Evolutionary conservation across 2,329 filamentous ascomycete species (phyloP).

Genomic region (Calonectria hawksworthii): DNA sequence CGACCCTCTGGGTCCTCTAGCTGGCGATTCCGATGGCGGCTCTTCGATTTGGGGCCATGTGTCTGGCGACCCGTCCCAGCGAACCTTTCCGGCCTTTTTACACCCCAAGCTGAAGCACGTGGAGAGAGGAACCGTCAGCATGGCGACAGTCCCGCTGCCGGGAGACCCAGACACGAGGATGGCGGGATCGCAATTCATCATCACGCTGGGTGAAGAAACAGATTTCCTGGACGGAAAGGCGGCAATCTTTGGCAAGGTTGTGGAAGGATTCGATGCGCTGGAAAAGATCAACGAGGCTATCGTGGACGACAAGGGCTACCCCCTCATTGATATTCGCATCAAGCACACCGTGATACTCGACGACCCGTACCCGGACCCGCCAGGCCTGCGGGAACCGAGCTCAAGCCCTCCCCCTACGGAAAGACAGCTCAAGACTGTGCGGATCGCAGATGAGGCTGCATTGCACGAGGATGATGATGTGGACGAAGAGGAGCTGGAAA

Average conservation of each 20-base stretch:
- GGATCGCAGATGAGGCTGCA: slow-evolving; percentile 91
- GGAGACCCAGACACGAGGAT: slow-evolving; percentile 85
- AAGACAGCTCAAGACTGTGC: slow-evolving; percentile 89
- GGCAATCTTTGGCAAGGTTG: slow-evolving; percentile 95
- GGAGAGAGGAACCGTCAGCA: slow-evolving; percentile 93
- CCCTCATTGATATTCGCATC: slow-evolving; percentile 94
- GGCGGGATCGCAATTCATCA: slow-evolving; percentile 92
- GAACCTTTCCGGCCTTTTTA: slow-evolving; percentile 87
- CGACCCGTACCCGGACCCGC: slow-evolving; percentile 89
- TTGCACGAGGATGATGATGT: slow-evolving; percentile 78
- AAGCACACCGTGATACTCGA: slow-evolving; percentile 93
- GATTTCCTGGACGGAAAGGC: slow-evolving; percentile 94
- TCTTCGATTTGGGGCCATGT: slow-evolving; percentile 92
- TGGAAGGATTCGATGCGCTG: slow-evolving; percentile 93
- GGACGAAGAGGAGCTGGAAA: slow-evolving; percentile 86
- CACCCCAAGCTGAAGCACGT: slow-evolving; percentile 89
- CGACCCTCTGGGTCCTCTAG: slow-evolving; percentile 90
- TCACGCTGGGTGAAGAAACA: slow-evolving; percentile 90
- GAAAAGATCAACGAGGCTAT: slow-evolving; percentile 95
- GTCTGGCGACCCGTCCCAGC: slow-evolving; percentile 74
- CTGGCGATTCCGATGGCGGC: slow-evolving; percentile 89
- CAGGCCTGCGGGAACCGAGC: slow-evolving; percentile 81
- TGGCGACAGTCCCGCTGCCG: slow-evolving; percentile 88
- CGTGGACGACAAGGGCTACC: slow-evolving; percentile 86
- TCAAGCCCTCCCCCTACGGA: slow-evolving; percentile 85